Base-by-base conservation (phyloP, 352 stramenopile species). In the Globisporangium alternatum region DNA sequence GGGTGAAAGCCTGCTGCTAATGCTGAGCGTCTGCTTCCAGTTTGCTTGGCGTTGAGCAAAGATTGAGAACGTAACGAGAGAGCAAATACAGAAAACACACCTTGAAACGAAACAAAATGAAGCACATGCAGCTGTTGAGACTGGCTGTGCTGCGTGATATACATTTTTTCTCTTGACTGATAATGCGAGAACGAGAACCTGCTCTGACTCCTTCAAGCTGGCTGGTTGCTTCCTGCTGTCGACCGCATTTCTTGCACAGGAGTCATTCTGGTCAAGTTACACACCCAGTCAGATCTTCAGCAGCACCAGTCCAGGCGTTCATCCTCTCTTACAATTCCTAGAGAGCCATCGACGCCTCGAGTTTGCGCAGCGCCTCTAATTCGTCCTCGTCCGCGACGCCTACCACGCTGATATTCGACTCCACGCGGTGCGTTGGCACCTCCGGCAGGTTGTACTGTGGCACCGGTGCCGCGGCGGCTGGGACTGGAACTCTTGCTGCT, bases 311-410 rank as follows among this genome's bases (percentile, higher is more conserved):
- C 30, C 51, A 22, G 17, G 0, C 8, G 15, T 41, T 37, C 51
- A 17, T 4, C 17, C 19, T 41, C 7, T 30, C 4, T 9, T 12
- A 28, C 25, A 28, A 28, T 28, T 1, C 21, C 67, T 89, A 93
- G 57, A 92, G 74, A 47, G 88, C 79, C 88, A 96, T 96, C 41
- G 85, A 93, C 25, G 84, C 85, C 61, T 96, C 83, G 37, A 96
- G 83, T 61, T 88, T 88, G 52, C 88, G 84, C 65, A 96, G 68
- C 58, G 80, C 88, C 63, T 93, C 84, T 44, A 95, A 71, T 66
- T 96, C 88, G 69, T 95, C 88, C 62, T 90, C 84, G 65, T 96
- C 85, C 6, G 80, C 75, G 12, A 71, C 72, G 13, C 81, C 86
- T 53, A 83, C 80, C 53, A 94, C 78, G 30, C 84, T 85, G 62